Evolutionary conservation across 805 yeast genomes (phyloP).

Genomic region (Saccharomycopsis fermentans): DNA sequence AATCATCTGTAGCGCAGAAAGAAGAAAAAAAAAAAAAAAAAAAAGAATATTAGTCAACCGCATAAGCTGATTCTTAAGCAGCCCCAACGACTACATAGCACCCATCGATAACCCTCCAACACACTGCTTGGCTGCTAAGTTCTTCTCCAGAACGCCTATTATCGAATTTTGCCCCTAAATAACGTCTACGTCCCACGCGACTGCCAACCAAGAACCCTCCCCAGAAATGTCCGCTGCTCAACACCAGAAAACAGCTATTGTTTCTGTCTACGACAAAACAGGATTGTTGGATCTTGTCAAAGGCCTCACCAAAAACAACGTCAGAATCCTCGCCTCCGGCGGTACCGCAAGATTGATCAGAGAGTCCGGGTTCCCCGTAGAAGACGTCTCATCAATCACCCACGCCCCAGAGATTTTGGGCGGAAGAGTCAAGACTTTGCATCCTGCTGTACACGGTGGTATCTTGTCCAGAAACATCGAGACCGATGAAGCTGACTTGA

Average conservation of each 20-base stretch:
- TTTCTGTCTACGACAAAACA: conserved; percentile 95
- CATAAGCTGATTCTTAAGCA: too few relatives aligned
- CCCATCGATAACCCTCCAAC: too few relatives aligned
- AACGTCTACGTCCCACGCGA: too few relatives aligned
- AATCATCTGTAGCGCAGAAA: too few relatives aligned
- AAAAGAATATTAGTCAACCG: too few relatives aligned
- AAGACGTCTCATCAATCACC: conserved; percentile 88
- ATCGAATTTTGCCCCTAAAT: too few relatives aligned
- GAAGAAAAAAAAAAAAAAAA: too few relatives aligned
- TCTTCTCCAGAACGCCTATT: too few relatives aligned
- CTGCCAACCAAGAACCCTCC: too few relatives aligned
- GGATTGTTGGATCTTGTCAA: conserved; percentile 93
- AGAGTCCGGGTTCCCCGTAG: conserved; percentile 97
- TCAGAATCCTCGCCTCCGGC: conserved; percentile 91
- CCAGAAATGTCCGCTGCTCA: background rate
- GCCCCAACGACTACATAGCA: too few relatives aligned
- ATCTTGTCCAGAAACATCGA: conserved; percentile 91
- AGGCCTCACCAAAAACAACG: conserved; percentile 81
- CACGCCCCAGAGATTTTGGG: conserved; percentile 99
- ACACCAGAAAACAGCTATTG: conserved; percentile 68
- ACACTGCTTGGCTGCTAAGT: too few relatives aligned
- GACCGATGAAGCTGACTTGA: conserved; percentile 80
- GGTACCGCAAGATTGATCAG: conserved; percentile 92
- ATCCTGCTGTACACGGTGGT: conserved; percentile 98
- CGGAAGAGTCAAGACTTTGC: conserved; percentile 96